Evolutionary conservation across 768 basidiomycete genomes (phyloP).

Genomic region (Mycena olivaceomarginata): DNA sequence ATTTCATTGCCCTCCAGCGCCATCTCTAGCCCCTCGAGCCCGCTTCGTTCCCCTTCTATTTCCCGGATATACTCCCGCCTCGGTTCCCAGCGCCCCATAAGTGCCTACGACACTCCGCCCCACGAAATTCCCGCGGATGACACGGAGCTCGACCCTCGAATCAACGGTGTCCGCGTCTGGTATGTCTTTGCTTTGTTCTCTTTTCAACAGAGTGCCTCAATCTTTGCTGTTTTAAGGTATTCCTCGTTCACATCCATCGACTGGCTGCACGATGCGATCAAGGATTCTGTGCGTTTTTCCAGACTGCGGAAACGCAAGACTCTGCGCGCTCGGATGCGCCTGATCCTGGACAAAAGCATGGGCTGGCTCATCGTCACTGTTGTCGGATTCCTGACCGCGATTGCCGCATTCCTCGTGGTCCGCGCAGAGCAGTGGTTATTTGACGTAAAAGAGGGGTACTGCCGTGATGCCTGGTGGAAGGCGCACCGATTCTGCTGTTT

Average conservation of each 20-base stretch:
- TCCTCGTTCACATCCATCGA: constrained; percentile 94
- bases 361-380: constrained; percentile 95
- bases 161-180: constrained; percentile 94
- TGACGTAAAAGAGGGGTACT: constrained; percentile 95
- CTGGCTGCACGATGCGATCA: constrained; percentile 98
- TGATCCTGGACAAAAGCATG: constrained; percentile 83
- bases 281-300: constrained; percentile 90
- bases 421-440: constrained; percentile 93
- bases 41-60: constrained; percentile 57
- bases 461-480: constrained; percentile 79
- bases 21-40: constrained; percentile 61
- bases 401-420: constrained; percentile 91
- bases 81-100: constrained; percentile 77
- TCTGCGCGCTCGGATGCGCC: constrained; percentile 76
- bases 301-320: constrained; percentile 84
- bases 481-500: constrained; percentile 92
- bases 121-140: constrained; percentile 58
- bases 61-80: constrained; percentile 63
- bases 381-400: constrained; percentile 90
- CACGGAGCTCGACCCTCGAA: constrained; percentile 75
- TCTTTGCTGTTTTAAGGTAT: constrained; percentile 59
- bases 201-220: not conserved
- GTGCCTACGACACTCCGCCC: constrained; percentile 81
- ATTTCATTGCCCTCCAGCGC: constrained; percentile 58
- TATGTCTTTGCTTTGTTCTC: constrained; percentile 9